A percentile compares a stretch with the other conserved stretches of the same genome.
Conservation (phyloP, 106 monocot genomes). For the Apostasia shenzhenica region DNA sequence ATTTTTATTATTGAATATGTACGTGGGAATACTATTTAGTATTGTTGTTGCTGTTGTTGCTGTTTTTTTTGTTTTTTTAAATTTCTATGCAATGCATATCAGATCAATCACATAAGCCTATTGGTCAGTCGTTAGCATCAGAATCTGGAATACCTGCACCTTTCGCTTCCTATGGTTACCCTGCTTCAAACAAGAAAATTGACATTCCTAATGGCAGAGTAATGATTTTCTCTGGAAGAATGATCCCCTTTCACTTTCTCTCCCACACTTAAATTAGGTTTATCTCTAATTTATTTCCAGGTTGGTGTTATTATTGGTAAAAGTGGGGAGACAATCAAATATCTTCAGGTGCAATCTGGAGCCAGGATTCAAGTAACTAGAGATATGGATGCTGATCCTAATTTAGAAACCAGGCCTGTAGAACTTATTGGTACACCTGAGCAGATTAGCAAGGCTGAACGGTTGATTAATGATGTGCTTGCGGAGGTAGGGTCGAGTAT, state of each 20-base stretch:
- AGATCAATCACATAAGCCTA: conserved; percentile 25
- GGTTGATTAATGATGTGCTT: conserved; percentile 66
- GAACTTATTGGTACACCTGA: conserved; percentile 62
- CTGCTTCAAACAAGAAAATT: conserved; percentile 39
- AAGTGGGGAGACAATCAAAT: conserved; percentile 76
- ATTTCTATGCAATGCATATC: not conserved
- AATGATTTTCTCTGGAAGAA: not conserved
- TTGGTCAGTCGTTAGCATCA: conserved; percentile 23
- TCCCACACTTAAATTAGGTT: not conserved
- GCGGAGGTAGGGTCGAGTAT: conserved; percentile 29
- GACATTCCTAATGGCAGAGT: conserved; percentile 62
- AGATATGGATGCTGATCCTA: conserved; percentile 57
- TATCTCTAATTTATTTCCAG: conserved; percentile 12
- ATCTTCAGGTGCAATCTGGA: conserved; percentile 69
- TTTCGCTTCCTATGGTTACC: conserved; percentile 20
- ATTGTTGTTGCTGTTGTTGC: not conserved
- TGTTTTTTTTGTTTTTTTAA: not conserved
- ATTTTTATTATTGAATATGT: not conserved
- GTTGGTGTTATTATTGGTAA: conserved; percentile 89
- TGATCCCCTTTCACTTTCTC: not conserved
- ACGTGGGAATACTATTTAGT: not conserved
- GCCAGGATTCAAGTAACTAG: conserved; percentile 76
- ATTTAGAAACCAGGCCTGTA: conserved; percentile 41
- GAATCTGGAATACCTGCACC: conserved; percentile 14
- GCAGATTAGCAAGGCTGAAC: conserved; percentile 67